Evolutionary conservation across 73 alveolate species (phyloP).

Genomic region (Symbiodinium pilosum): DNA sequence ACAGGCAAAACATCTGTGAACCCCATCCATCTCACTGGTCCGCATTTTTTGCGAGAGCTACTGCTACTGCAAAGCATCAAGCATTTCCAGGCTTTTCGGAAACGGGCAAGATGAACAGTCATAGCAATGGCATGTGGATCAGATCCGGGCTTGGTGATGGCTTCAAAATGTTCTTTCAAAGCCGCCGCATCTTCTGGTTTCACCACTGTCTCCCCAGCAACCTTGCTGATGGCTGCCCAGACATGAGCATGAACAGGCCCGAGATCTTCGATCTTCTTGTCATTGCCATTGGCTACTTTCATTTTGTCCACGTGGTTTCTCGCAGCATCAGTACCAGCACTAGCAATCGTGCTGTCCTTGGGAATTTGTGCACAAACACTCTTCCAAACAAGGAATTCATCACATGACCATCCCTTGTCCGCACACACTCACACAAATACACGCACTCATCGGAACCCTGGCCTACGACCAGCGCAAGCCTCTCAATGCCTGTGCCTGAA

Average conservation of each 20-base stretch:
- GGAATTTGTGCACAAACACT: background rate
- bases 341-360: background rate
- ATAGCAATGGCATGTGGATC: no score
- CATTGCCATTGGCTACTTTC: background rate
- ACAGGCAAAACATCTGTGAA: background rate
- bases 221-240: slow-evolving; percentile 15
- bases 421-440: no score
- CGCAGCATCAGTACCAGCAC: background rate
- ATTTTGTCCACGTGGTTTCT: background rate
- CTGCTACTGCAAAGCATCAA: no score
- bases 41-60: no score
- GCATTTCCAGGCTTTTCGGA: no score
- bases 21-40: background rate
- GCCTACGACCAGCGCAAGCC: no score
- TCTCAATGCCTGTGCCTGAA: no score
- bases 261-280: background rate
- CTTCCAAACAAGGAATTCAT: background rate
- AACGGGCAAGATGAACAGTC: no score
- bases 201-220: background rate
- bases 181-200: background rate
- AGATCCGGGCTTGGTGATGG: no score
- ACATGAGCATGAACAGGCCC: background rate
- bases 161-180: no score
- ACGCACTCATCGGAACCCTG: no score
- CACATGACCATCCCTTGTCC: no score